phyloP scores from a whole-genome alignment of 1,284 basidiomycete genomes.

The Cryptococcus sp. region DNA sequence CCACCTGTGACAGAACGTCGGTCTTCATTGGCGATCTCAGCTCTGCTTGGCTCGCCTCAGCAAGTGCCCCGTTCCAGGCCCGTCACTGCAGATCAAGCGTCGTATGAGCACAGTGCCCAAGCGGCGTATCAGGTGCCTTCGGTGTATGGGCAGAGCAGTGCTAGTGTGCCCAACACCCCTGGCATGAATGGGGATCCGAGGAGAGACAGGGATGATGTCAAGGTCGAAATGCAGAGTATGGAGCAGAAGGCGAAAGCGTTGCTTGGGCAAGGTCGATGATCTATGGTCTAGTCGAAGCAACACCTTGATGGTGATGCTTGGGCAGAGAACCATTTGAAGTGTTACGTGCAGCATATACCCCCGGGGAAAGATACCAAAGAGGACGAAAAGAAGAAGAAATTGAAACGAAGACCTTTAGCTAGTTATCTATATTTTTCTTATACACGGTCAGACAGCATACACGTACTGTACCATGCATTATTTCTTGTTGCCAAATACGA shows the following conservation, averaged over 20 bases:
- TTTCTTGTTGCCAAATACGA: too few relatives aligned
- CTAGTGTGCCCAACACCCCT: slow-evolving; percentile 18
- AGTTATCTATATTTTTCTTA: too few relatives aligned
- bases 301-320: too few relatives aligned
- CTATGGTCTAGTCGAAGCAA: too few relatives aligned
- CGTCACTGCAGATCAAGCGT: slow-evolving; percentile 18
- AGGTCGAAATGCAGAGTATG: slow-evolving; percentile 8
- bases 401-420: too few relatives aligned
- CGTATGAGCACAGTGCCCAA: slow-evolving; percentile 12
- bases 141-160: slow-evolving; percentile 5
- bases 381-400: too few relatives aligned
- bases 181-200: slow-evolving; percentile 7
- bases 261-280: slow-evolving; percentile 12
- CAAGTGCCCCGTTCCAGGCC: slow-evolving; percentile 35
- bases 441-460: too few relatives aligned
- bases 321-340: too few relatives aligned
- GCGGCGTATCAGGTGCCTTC: slow-evolving; percentile 13
- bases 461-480: too few relatives aligned
- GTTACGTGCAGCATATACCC: too few relatives aligned
- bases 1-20: slow-evolving; percentile 44
- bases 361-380: too few relatives aligned
- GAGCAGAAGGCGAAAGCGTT: slow-evolving; percentile 12
- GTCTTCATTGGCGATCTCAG: slow-evolving; percentile 45
- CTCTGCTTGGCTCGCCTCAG: slow-evolving; percentile 46
- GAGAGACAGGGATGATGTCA: neutral